Base-by-base conservation (phyloP, 805 yeast species). In the Wickerhamiella galacta region DNA sequence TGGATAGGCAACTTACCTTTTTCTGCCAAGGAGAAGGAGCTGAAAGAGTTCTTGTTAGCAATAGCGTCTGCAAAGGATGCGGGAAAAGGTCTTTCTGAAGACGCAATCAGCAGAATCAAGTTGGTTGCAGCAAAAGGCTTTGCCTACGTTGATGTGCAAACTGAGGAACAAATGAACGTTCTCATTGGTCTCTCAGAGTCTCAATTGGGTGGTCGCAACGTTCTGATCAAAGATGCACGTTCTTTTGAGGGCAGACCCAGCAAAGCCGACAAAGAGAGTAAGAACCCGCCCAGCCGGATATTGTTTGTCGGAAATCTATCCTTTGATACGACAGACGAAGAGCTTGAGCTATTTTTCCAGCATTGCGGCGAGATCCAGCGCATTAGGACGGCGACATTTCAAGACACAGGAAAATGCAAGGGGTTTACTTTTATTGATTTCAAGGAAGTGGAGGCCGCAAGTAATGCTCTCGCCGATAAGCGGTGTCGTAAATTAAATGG, bases 371-470 rank as follows among this genome's bases (percentile, higher is more conserved):
- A 78, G 41, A 87, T 92, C 38, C 57, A 63, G 19, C 70, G 70
- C 43, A 70, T 87, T 34, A 70, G 98, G 54, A 87, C 85, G 92
- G 96, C 96, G 3, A 85, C 98, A n/a, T 87, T 87, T 56, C 83
- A 90, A 57, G 98, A 87, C 52, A 61, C 78, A 32, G 96, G 95
- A 1, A 87, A 85, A 52, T 87, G 96, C 62, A 90, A 90, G 55
- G 96, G 96, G 2, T 87, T 87, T 60, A 83, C 94, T 1, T 87
- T 90, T 49, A 60, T 87, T 22, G 96, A 87, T 54, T 87, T 85
- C 58, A 68, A 62, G 40, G 75, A 73, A 42, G 80, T 76, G 41
- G 72, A 68, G 24, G 85, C 90, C 6, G 85, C 95, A 20, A 78
- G 90, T 1, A 63, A 63, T 23, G 96, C 95, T 1, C 60, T 90